A percentile compares a stretch with the other conserved stretches of the same genome.
phyloP scores from a whole-genome alignment of 2,329 filamentous ascomycete species.

The Calonectria multiphialidica region DNA sequence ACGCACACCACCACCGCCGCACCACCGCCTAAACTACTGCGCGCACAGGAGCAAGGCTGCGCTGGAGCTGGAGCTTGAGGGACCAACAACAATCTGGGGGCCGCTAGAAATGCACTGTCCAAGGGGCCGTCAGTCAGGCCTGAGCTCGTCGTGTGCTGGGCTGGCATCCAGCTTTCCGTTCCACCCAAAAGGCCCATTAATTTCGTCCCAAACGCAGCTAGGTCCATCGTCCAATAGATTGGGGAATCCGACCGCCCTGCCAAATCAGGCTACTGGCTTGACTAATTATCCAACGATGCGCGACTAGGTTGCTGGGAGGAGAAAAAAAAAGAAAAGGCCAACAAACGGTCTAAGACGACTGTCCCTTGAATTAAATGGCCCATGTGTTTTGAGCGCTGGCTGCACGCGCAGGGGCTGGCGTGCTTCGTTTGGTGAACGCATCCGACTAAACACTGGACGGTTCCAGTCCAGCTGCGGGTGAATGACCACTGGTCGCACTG shows the following conservation, averaged over 20 bases:
- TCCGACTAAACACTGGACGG: background rate
- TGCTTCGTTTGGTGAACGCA: background rate
- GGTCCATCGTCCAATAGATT: slow-evolving; percentile 2
- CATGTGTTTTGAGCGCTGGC: background rate
- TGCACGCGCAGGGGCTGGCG: background rate
- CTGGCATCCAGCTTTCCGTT: background rate
- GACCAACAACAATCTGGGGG: background rate
- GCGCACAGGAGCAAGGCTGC: slow-evolving; percentile 9
- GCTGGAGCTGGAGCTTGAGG: background rate
- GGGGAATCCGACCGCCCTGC: slow-evolving; percentile 4
- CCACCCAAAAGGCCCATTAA: background rate
- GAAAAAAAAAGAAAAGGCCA: background rate
- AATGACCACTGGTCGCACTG: background rate
- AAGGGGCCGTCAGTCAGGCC: background rate
- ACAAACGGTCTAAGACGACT: background rate
- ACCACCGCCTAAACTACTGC: slow-evolving; percentile 4
- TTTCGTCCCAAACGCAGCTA: background rate
- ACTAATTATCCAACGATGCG: background rate
- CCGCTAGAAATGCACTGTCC: slow-evolving; percentile 1
- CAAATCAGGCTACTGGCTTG: slow-evolving; percentile 13
- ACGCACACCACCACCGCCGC: slow-evolving; percentile 8
- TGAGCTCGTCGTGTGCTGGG: background rate
- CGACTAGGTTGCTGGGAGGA: background rate
- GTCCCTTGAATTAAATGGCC: slow-evolving; percentile 1
- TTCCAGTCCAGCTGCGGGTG: background rate